A percentile compares a stretch with the other conserved stretches of the same genome.
Conservation (phyloP, 495 filamentous ascomycete species). For the Clohesyomyces aquaticus region DNA sequence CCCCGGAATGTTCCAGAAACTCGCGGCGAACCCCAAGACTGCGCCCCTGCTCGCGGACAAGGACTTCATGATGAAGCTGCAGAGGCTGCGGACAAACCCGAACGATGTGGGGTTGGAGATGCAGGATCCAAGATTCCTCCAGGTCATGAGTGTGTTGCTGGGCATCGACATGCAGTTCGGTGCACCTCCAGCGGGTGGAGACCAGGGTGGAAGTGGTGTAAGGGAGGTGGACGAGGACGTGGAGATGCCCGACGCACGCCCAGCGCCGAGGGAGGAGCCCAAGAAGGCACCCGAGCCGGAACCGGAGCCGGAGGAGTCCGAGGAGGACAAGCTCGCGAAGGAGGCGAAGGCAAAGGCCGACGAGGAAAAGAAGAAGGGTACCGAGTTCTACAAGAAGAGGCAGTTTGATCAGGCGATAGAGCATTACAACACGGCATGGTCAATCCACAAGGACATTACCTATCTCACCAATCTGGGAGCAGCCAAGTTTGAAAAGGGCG, state of each 20-base stretch:
- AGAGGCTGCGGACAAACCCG: constrained; percentile 78
- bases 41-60: constrained; percentile 79
- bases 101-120: constrained; percentile 77
- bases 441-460: constrained; percentile 90
- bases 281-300: constrained; percentile 63
- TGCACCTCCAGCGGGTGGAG: constrained; percentile 55
- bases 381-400: constrained; percentile 96
- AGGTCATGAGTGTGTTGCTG: constrained; percentile 90
- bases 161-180: constrained; percentile 93
- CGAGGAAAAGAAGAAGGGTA: constrained; percentile 91
- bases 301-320: constrained; percentile 70
- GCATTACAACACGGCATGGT: constrained; percentile 96
- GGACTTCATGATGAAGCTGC: constrained; percentile 87
- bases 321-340: constrained; percentile 78
- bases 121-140: constrained; percentile 86
- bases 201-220: constrained; percentile 47
- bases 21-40: constrained; percentile 93
- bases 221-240: constrained; percentile 71
- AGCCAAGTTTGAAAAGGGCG: constrained; percentile 93
- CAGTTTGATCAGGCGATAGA: constrained; percentile 92
- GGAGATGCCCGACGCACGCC: constrained; percentile 72
- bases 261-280: constrained; percentile 54
- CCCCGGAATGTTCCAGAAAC: constrained; percentile 83
- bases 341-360: constrained; percentile 93
- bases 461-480: constrained; percentile 97